Percentiles rank a stretch among this genome's conserved stretches.
These are phyloP conservation scores for Colletotrichum spinosum DNA, from an alignment of 2,329 filamentous ascomycete genomes.

Conservation along the genomic window DNA sequence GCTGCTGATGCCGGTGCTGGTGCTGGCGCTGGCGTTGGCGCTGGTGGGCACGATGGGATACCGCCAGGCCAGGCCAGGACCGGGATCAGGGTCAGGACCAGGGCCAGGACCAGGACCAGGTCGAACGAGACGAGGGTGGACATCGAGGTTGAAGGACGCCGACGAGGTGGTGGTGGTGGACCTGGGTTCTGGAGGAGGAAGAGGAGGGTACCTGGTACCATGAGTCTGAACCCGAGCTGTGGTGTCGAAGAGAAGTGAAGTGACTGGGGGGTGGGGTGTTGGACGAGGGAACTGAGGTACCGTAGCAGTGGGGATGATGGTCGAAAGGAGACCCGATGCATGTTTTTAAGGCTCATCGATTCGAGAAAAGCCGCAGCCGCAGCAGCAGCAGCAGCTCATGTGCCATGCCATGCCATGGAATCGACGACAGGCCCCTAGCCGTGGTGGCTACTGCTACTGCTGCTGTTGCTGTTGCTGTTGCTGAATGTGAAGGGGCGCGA, in stretches of 20 bases:
- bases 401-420: constrained; percentile 41
- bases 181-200: too few species aligned
- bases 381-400: constrained; percentile 47
- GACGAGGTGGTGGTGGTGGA: too few species aligned
- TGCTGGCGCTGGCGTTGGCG: constrained; percentile 45
- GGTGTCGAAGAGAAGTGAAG: constrained; percentile 36
- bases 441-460: constrained; percentile 4
- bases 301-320: constrained; percentile 48
- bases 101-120: too few species aligned
- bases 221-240: constrained; percentile 42
- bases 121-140: too few species aligned
- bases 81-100: too few species aligned
- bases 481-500: too few species aligned
- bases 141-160: too few species aligned
- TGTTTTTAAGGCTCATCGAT: constrained; percentile 48
- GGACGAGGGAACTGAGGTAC: constrained; percentile 25
- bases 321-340: constrained; percentile 45
- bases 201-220: constrained; percentile 50
- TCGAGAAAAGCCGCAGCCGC: constrained; percentile 50
- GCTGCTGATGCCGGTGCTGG: too few species aligned
- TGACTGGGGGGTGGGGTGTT: not conserved
- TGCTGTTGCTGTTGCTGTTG: constrained; percentile 7
- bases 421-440: constrained; percentile 18
- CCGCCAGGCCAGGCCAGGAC: constrained; percentile 35
- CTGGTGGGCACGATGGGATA: constrained; percentile 38